These are phyloP conservation scores for Kappamyces sp. DNA, from an alignment of 192 early-diverging fungal species.

Conservation along the genomic window DNA sequence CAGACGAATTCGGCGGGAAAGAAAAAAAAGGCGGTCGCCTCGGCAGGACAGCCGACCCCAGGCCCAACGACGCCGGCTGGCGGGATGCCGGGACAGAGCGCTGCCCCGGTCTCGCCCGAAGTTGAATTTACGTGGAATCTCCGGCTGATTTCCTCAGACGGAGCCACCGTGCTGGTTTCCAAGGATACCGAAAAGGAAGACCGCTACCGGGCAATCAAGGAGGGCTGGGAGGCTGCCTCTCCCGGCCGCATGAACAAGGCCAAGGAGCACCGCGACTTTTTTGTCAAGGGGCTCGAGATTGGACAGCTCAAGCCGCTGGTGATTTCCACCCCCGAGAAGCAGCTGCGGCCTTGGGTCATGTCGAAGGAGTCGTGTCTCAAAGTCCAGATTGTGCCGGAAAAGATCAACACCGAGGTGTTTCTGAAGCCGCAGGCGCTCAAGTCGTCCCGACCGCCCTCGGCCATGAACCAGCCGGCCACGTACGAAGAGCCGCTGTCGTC, in stretches of 20 bases:
- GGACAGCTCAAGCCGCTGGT: constrained; percentile 36
- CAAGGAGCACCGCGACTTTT: constrained; percentile 43
- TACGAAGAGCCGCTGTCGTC: not conserved
- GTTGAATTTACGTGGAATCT: constrained; percentile 43
- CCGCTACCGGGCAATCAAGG: constrained; percentile 49
- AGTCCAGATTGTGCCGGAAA: constrained; percentile 5
- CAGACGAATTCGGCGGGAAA: constrained; percentile 26
- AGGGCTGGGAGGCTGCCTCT: constrained; percentile 48
- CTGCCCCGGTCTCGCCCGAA: constrained; percentile 2
- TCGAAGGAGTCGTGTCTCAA: constrained; percentile 3
- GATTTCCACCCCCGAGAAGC: constrained; percentile 17
- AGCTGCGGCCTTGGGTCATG: not conserved
- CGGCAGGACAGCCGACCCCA: constrained; percentile 8
- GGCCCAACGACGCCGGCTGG: constrained; percentile 13
- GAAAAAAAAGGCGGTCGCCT: constrained; percentile 30
- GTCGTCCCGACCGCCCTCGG: no score
- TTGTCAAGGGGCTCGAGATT: constrained; percentile 37
- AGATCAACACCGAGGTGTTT: not conserved
- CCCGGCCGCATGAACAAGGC: constrained; percentile 45
- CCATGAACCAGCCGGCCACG: no score
- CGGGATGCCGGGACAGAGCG: not conserved
- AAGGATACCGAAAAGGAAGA: constrained; percentile 63
- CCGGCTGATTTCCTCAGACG: constrained; percentile 43
- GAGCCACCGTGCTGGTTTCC: constrained; percentile 33
- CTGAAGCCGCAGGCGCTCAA: not conserved